A percentile compares a stretch with the other conserved stretches of the same genome.
These are phyloP conservation scores for Geoglossum glabrum DNA, from an alignment of 495 filamentous ascomycete genomes.

Conservation along the genomic window DNA sequence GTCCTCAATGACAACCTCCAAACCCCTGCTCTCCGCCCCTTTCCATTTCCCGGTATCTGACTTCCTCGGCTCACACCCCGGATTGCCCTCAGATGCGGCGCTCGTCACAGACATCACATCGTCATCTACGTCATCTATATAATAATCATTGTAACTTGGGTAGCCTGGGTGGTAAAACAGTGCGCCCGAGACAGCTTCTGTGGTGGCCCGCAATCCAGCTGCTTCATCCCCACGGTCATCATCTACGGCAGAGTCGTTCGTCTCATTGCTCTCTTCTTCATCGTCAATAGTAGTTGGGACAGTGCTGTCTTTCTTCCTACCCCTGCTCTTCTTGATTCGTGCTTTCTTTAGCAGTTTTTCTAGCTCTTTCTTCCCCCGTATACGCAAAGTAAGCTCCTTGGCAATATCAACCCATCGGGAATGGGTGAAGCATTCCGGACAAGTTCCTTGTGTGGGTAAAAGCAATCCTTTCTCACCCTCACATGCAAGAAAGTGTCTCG, in stretches of 20 bases:
- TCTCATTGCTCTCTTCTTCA: conserved; percentile 10
- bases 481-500: conserved; percentile 34
- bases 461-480: conserved; percentile 21
- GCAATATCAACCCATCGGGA: conserved; percentile 60
- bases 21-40: conserved; percentile 3
- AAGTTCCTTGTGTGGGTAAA: conserved; percentile 48
- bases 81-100: conserved; percentile 18
- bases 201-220: conserved; percentile 9
- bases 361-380: conserved; percentile 43
- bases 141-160: not conserved
- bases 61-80: conserved; percentile 4
- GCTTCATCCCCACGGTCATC: conserved; percentile 6
- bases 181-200: not conserved
- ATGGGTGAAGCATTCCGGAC: conserved; percentile 44
- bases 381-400: conserved; percentile 56
- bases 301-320: conserved; percentile 9
- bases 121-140: conserved; percentile 10
- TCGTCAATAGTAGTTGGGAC: conserved; percentile 6
- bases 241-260: conserved; percentile 1
- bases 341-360: conserved; percentile 41
- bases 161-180: not conserved
- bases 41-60: conserved; percentile 2
- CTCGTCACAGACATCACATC: conserved; percentile 12
- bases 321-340: conserved; percentile 9
- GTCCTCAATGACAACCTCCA: conserved; percentile 35